These are phyloP conservation scores for Thuidium tamariscinum DNA, from an alignment of 225 moss, liverwort and hornwort species.

Conservation along the genomic window DNA sequence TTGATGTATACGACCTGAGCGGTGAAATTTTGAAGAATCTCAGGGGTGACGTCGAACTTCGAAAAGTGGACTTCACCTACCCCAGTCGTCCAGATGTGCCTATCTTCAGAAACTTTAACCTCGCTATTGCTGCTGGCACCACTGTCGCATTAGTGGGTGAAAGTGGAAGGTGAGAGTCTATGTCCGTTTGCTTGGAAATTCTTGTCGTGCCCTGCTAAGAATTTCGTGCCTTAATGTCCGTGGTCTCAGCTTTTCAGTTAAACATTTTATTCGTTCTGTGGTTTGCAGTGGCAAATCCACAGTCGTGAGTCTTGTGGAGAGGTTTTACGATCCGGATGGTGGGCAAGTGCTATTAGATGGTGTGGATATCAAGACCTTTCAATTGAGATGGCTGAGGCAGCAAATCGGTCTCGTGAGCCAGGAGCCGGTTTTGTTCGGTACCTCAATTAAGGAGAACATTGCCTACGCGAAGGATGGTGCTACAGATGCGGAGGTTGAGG, in stretches of 20 bases:
- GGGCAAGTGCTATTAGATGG: conserved; percentile 78
- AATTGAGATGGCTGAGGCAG: conserved; percentile 74
- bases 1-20: conserved; percentile 46
- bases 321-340: conserved; percentile 76
- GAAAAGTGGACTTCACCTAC: conserved; percentile 68
- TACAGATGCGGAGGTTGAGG: conserved; percentile 58
- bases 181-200: not conserved
- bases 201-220: not conserved
- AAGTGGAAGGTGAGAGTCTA: conserved; percentile 44
- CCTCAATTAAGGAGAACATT: conserved; percentile 74
- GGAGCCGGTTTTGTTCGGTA: conserved; percentile 86
- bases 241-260: not conserved
- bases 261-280: not conserved
- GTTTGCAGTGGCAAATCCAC: conserved; percentile 76
- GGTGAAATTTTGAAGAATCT: conserved; percentile 35
- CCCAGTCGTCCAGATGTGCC: conserved; percentile 83
- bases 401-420: conserved; percentile 92
- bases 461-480: conserved; percentile 66
- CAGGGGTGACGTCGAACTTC: conserved; percentile 66
- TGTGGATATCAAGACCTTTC: conserved; percentile 62
- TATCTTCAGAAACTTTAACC: conserved; percentile 65
- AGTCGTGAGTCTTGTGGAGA: conserved; percentile 78
- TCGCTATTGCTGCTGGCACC: conserved; percentile 56
- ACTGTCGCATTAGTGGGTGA: conserved; percentile 92
- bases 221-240: not conserved